These are phyloP conservation scores for Aspergillus tamarii DNA, from an alignment of 2,329 filamentous ascomycete species.

Conservation along the genomic window DNA sequence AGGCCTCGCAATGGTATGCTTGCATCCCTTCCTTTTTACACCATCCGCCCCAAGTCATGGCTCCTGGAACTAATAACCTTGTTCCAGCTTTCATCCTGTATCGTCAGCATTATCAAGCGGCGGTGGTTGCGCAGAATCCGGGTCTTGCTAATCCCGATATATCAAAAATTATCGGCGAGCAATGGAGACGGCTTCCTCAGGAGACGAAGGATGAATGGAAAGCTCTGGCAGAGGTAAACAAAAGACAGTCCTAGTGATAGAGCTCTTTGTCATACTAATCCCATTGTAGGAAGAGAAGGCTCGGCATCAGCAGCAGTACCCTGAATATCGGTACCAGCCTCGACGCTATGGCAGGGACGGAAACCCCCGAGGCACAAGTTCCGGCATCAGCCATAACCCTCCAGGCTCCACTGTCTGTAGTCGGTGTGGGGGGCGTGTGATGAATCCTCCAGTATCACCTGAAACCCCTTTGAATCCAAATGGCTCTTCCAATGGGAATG, in stretches of 20 bases:
- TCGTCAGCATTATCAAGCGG: constrained; percentile 86
- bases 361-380: constrained; percentile 39
- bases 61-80: constrained; percentile 65
- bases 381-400: constrained; percentile 41
- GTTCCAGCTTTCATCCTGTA: constrained; percentile 91
- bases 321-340: constrained; percentile 92
- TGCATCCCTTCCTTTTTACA: constrained; percentile 21
- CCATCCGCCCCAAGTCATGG: neutral
- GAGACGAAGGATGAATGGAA: constrained; percentile 86
- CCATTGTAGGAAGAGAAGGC: constrained; percentile 75
- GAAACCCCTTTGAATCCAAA: constrained; percentile 45
- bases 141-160: constrained; percentile 93
- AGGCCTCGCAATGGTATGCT: constrained; percentile 69
- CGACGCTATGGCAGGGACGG: constrained; percentile 66
- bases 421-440: constrained; percentile 51
- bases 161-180: constrained; percentile 92
- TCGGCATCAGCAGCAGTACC: constrained; percentile 85
- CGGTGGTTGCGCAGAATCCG: constrained; percentile 80
- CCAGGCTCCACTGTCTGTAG: constrained; percentile 43
- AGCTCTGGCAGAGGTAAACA: constrained; percentile 73
- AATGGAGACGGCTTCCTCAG: constrained; percentile 79
- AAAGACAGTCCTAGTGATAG: neutral
- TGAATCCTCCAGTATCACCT: constrained; percentile 49
- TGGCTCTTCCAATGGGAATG: constrained; percentile 35
- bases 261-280: constrained; percentile 10